Evolutionary conservation across 768 basidiomycete genomes (phyloP).

Genomic region (Pleurotus sapidus): DNA sequence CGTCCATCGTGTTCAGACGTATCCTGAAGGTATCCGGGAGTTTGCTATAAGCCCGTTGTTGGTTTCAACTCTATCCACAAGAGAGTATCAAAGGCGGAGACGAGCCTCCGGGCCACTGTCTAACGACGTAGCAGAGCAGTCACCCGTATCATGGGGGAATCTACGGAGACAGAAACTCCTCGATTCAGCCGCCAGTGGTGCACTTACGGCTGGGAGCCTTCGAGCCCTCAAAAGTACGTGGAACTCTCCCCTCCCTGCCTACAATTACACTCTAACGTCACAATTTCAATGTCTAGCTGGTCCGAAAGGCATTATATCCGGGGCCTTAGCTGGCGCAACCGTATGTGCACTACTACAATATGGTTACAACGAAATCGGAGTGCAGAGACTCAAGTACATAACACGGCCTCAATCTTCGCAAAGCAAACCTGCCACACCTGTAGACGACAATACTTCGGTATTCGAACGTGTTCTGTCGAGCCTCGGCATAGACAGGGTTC

Average conservation of each 20-base stretch:
- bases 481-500: constrained; percentile 53
- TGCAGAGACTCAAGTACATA: constrained; percentile 59
- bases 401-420: constrained; percentile 11
- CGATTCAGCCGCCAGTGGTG: constrained; percentile 75
- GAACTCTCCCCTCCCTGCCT: not conserved
- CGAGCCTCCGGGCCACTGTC: constrained; percentile 20
- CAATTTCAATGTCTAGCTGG: constrained; percentile 51
- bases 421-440: constrained; percentile 14
- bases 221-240: constrained; percentile 56
- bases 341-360: constrained; percentile 65
- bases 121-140: constrained; percentile 10
- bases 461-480: constrained; percentile 36
- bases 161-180: constrained; percentile 58
- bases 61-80: constrained; percentile 37
- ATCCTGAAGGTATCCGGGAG: constrained; percentile 64
- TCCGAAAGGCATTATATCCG: constrained; percentile 49
- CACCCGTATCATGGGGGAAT: constrained; percentile 41
- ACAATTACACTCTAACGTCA: not conserved
- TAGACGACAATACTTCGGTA: constrained; percentile 13
- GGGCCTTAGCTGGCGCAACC: constrained; percentile 55
- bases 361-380: constrained; percentile 63
- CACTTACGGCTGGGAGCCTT: constrained; percentile 58
- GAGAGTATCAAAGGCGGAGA: constrained; percentile 45
- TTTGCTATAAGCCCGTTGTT: constrained; percentile 68
- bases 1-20: not conserved